Base-by-base conservation (phyloP, 495 filamentous ascomycete species). In the Oidiodendron maius region DNA sequence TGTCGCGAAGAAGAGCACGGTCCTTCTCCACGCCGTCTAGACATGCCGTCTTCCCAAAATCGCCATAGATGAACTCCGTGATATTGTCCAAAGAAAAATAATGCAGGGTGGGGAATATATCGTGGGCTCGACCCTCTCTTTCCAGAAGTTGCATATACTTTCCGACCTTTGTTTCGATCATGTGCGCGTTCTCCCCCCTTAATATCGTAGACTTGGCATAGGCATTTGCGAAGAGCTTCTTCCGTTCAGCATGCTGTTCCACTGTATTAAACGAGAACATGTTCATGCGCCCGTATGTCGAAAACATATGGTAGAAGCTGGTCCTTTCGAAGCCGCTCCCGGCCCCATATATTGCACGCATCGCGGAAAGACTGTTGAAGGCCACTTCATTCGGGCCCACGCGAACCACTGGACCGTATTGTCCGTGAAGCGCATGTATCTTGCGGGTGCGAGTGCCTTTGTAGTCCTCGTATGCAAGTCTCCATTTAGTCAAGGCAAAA, bases 341-440 rank as follows among this genome's bases (percentile, higher is more conserved):
- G 2, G 70, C 64, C 1, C 70, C 70, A 42, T 71, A 73, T 25
- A 73, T 73, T 0, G 45, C 46, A 39, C 50, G 46, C 13, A 57
- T 25, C 0, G 54, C 54, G 20, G 44, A 25, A 9, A 52, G 49
- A 23, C 45, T 41, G 28, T 52, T 46, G 40, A 57, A 57, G 9
- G 62, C 62, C 4, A 64, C 26, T 32, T 64, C 59, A 18, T 52
- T 55, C 9, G 62, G 62, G 1, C 60, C 60, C 15, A 64, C 58
- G 1, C 62, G 55, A 4, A 64, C 58, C 10, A 61, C 44, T 3
- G 60, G 48, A 4, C 62, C 55, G 51, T 83, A 83, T 11, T 55
- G 49, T 24, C 70, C 53, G 50, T 84, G 82, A 20, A 84, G 59
- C 3, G 38, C 12, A 46, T 83, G 79, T 36, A 86, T 66, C 36